phyloP scores from a whole-genome alignment of 169 alveolate species.

The Ichthyophthirius multifiliis region DNA sequence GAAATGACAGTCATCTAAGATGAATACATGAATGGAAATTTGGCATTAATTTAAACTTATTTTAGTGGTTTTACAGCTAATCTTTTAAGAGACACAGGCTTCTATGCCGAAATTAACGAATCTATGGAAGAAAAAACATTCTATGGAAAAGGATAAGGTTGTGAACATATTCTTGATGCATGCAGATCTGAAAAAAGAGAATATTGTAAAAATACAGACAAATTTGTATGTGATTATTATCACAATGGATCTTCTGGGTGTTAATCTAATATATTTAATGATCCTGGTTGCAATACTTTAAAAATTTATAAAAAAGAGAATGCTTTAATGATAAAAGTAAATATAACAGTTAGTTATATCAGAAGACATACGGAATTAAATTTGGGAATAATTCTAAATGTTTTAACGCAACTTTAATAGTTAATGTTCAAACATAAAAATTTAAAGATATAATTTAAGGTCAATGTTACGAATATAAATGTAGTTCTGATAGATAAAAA shows the following conservation, averaged over 20 bases:
- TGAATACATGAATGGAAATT: slow-evolving; percentile 36
- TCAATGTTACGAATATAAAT: not conserved
- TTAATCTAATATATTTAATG: not conserved
- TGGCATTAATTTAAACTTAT: not conserved
- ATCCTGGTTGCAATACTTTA: not conserved
- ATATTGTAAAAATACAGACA: too few species aligned
- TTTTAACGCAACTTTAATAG: not conserved
- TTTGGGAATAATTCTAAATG: not conserved
- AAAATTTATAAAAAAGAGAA: not conserved
- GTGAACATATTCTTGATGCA: not conserved
- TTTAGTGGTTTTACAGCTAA: slow-evolving; percentile 26
- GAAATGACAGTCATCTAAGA: slow-evolving; percentile 23
- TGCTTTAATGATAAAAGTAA: not conserved
- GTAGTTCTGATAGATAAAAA: not conserved
- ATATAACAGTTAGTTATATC: not conserved
- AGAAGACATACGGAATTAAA: not conserved
- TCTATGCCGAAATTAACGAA: not conserved
- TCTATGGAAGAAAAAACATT: not conserved
- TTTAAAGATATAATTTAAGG: not conserved
- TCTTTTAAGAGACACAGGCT: slow-evolving; percentile 25
- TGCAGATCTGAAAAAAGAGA: not conserved
- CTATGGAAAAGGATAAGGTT: not conserved
- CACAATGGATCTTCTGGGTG: not conserved
- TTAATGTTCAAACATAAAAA: not conserved
- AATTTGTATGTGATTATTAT: slow-evolving; percentile 4